Evolutionary conservation across 768 basidiomycete species (phyloP), one percentile per base, ranked within the genome.

Genomic region (Naganishia vaughanmartiniae): DNA sequence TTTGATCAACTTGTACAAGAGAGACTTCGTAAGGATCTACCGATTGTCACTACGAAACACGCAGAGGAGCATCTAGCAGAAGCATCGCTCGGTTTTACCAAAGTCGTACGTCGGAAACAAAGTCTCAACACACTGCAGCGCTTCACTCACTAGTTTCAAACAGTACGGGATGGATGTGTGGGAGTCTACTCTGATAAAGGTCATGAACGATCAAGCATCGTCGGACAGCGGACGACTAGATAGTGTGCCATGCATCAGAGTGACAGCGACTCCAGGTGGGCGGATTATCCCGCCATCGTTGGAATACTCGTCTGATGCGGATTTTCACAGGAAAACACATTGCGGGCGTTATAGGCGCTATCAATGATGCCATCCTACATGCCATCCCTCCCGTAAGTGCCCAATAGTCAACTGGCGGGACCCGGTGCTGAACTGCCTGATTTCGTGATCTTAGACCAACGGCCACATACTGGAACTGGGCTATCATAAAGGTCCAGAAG

Each of bases 1-100:
- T 82, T 82, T 70, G 80, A 82, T 65, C 74, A 78, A 56, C 71
- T 76, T 2, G 82, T 83, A 26, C 78, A 81, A 60, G 73, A 79
- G 48, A 74, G 73, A 51, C 76, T 83, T 28, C 75, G 81, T 28
- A 78, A 75, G 33, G 77, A 79, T 70, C 69, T 82, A 1, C 81
- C 80, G 1, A 81, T 83, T 73, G 74, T 82, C 57, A 79, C 80
- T 11, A 82, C 76, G 12, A 70, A 74, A 1, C 78, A 81, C 46
- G 81, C 80, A 1, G 65, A 73, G 31, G 70, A 76, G 31, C 69
- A 73, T 53, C 42, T 68, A 45, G 54, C 51, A 17, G 54, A 66
- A 33, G 65, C 54, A 3, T 31, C 36, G 46, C 46, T 54, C 15
- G 70, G 65, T 14, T 71, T 71, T 34, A 71, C 70, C n/a, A 63